phyloP scores from a whole-genome alignment of 768 basidiomycete species.

The Pholiota conissans region DNA sequence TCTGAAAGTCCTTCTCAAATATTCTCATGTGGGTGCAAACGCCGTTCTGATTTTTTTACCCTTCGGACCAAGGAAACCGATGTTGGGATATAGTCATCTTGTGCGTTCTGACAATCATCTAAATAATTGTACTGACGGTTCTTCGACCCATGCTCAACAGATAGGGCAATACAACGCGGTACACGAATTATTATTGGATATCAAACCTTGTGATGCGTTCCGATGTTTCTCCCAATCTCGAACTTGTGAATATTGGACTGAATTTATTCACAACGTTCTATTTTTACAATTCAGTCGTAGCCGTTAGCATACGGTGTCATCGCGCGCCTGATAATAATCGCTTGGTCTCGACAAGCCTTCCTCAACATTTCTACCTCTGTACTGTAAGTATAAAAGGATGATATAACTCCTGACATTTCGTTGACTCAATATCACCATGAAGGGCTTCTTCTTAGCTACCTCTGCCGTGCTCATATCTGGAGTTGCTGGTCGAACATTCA shows the following conservation, averaged over 20 bases:
- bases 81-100: background rate
- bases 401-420: background rate
- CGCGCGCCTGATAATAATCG: background rate
- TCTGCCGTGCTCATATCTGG: conserved; percentile 9
- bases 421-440: conserved; percentile 6
- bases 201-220: background rate
- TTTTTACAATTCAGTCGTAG: background rate
- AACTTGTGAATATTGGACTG: background rate
- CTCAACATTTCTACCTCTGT: background rate
- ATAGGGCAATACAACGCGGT: background rate
- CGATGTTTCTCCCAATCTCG: conserved; percentile 1
- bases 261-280: background rate
- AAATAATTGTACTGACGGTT: background rate
- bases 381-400: background rate
- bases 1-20: background rate
- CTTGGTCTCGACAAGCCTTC: background rate
- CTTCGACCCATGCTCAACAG: background rate
- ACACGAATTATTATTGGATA: conserved; percentile 1
- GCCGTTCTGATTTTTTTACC: background rate
- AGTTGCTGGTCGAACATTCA: conserved; percentile 10
- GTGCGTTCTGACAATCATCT: conserved; percentile 1
- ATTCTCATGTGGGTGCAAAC: background rate
- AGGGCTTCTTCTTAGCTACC: conserved; percentile 4
- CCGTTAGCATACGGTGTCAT: background rate
- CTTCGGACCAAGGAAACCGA: background rate